These are phyloP conservation scores for Lactarius indigo DNA, from an alignment of 768 basidiomycete genomes.

Conservation along the genomic window DNA sequence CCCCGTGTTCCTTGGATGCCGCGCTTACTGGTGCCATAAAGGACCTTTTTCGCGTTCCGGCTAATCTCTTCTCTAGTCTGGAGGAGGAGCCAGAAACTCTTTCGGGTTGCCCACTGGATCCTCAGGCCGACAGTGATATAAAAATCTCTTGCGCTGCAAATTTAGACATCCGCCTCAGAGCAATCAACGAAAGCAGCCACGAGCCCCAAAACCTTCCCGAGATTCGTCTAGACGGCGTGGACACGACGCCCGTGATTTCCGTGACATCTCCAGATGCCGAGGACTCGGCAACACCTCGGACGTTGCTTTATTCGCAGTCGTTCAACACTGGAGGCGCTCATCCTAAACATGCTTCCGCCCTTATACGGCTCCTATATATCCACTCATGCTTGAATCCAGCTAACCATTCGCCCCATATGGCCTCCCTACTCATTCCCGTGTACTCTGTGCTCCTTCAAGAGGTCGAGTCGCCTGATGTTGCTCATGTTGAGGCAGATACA, in stretches of 20 bases:
- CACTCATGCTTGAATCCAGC: constrained; percentile 72
- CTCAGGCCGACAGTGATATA: constrained; percentile 9
- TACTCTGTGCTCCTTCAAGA: constrained; percentile 63
- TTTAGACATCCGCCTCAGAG: constrained; percentile 51
- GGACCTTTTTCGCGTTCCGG: constrained; percentile 25
- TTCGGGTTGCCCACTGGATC: constrained; percentile 21
- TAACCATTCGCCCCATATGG: constrained; percentile 61
- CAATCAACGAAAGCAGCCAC: constrained; percentile 36
- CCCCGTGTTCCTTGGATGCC: constrained; percentile 19
- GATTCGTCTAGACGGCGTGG: constrained; percentile 34
- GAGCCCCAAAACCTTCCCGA: constrained; percentile 37
- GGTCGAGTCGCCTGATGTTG: constrained; percentile 53
- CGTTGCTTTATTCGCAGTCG: constrained; percentile 46
- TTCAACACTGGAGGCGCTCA: constrained; percentile 48
- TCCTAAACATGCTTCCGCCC: constrained; percentile 55
- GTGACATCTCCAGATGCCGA: constrained; percentile 37
- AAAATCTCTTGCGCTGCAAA: constrained; percentile 40
- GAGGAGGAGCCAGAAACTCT: constrained; percentile 21
- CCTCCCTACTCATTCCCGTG: constrained; percentile 66
- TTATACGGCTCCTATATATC: constrained; percentile 67
- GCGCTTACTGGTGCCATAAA: constrained; percentile 24
- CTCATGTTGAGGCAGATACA: constrained; percentile 73
- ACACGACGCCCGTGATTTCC: constrained; percentile 32
- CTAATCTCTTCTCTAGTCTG: constrained; percentile 22
- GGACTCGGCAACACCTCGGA: constrained; percentile 34